These are phyloP conservation scores for Alternaria postmessia DNA, from an alignment of 2,329 filamentous ascomycete species.

Conservation along the genomic window DNA sequence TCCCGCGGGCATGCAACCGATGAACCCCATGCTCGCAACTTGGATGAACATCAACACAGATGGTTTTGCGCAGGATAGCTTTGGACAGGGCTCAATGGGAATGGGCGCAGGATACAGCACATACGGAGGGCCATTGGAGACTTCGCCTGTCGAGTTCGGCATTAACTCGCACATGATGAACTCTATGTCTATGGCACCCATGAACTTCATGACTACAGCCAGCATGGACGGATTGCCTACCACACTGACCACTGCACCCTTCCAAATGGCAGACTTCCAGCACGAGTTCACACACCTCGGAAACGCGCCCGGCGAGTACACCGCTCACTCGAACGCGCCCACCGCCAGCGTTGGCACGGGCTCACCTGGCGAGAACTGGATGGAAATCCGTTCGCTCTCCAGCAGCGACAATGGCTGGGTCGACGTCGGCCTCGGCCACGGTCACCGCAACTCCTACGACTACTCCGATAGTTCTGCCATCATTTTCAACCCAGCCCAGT, in stretches of 20 bases:
- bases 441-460: slow-evolving; percentile 72
- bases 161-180: slow-evolving; percentile 50
- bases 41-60: slow-evolving; percentile 55
- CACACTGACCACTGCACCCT: slow-evolving; percentile 52
- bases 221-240: slow-evolving; percentile 55
- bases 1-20: slow-evolving; percentile 43
- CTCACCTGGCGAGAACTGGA: slow-evolving; percentile 79
- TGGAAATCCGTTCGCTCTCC: slow-evolving; percentile 89
- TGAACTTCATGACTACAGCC: slow-evolving; percentile 49
- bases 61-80: slow-evolving; percentile 41
- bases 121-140: slow-evolving; percentile 54
- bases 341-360: slow-evolving; percentile 58
- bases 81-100: slow-evolving; percentile 33
- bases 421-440: slow-evolving; percentile 66
- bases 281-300: slow-evolving; percentile 67
- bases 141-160: slow-evolving; percentile 57
- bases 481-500: slow-evolving; percentile 92
- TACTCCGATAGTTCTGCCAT: slow-evolving; percentile 65
- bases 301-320: slow-evolving; percentile 59
- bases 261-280: slow-evolving; percentile 72
- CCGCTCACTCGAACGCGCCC: slow-evolving; percentile 31
- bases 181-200: slow-evolving; percentile 18
- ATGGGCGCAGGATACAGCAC: slow-evolving; percentile 51
- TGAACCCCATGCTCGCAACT: slow-evolving; percentile 49
- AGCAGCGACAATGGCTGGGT: slow-evolving; percentile 87